Evolutionary conservation across 1,284 basidiomycete genomes (phyloP).

Genomic region (Trichosporon sp.): DNA sequence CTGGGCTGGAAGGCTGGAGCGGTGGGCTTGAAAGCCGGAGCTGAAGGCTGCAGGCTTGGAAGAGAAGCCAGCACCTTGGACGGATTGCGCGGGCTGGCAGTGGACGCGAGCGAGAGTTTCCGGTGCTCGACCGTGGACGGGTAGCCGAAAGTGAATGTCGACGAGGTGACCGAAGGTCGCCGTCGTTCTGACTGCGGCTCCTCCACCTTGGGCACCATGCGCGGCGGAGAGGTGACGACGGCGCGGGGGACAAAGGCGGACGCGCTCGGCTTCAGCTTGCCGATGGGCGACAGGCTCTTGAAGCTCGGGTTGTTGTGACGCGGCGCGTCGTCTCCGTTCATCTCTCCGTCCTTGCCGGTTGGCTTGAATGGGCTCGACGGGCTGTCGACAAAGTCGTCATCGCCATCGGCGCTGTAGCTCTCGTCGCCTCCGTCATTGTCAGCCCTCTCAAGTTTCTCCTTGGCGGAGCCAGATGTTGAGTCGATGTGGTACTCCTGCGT

Average conservation of each 20-base stretch:
- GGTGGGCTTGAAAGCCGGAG: slow-evolving; percentile 12
- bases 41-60: slow-evolving; percentile 11
- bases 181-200: neutral
- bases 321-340: neutral
- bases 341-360: neutral
- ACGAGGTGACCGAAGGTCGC: neutral
- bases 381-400: neutral
- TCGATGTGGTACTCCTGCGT: neutral
- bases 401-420: neutral
- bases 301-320: neutral
- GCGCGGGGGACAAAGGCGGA: neutral
- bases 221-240: neutral
- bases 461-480: neutral
- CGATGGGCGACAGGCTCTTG: neutral
- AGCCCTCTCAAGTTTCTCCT: neutral
- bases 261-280: neutral
- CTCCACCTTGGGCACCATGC: neutral
- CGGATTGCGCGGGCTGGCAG: neutral
- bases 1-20: slow-evolving; percentile 16
- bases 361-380: neutral
- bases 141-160: neutral
- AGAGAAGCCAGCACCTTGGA: neutral
- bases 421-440: neutral
- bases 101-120: neutral
- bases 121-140: neutral